A percentile compares a stretch with the other conserved stretches of the same genome.
These are phyloP conservation scores for Lactarius akahatsu DNA, from an alignment of 768 basidiomycete genomes.

Conservation along the genomic window DNA sequence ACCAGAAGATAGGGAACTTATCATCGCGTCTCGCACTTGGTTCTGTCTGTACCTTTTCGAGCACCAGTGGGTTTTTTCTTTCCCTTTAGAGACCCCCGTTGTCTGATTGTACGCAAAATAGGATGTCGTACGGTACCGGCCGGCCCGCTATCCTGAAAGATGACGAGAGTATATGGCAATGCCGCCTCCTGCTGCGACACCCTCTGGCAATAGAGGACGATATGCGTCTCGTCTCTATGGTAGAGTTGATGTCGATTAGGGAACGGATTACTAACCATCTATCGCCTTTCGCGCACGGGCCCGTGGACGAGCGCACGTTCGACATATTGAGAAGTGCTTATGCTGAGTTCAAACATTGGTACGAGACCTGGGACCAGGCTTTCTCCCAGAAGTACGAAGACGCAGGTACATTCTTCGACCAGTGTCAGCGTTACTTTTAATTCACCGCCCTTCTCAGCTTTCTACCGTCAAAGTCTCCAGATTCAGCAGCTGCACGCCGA, in stretches of 20 bases:
- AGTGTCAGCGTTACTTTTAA: conserved; percentile 2
- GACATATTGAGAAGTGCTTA: conserved; percentile 71
- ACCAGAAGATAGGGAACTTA: conserved; percentile 71
- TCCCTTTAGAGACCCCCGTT: background rate
- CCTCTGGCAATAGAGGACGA: conserved; percentile 90
- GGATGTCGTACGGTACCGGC: conserved; percentile 92
- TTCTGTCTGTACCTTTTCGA: conserved; percentile 93
- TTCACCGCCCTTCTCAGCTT: conserved; percentile 45
- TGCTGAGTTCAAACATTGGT: conserved; percentile 79
- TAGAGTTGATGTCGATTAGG: conserved; percentile 87
- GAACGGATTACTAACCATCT: conserved; percentile 83
- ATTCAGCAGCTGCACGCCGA: conserved; percentile 88
- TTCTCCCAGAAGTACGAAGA: conserved; percentile 83
- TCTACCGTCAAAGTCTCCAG: conserved; percentile 85
- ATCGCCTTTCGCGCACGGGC: conserved; percentile 68
- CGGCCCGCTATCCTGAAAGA: conserved; percentile 91
- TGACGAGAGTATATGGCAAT: conserved; percentile 86
- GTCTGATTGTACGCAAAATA: conserved; percentile 35
- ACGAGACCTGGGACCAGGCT: conserved; percentile 70
- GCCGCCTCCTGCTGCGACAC: conserved; percentile 77
- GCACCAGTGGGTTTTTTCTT: conserved; percentile 69
- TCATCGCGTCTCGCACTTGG: conserved; percentile 85
- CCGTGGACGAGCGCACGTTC: conserved; percentile 74
- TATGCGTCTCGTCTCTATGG: conserved; percentile 91
- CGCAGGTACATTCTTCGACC: conserved; percentile 51